Percentiles rank a stretch among this genome's conserved stretches.
phyloP scores from a whole-genome alignment of 2,329 filamentous ascomycete species.

The Aureobasidium vineae region DNA sequence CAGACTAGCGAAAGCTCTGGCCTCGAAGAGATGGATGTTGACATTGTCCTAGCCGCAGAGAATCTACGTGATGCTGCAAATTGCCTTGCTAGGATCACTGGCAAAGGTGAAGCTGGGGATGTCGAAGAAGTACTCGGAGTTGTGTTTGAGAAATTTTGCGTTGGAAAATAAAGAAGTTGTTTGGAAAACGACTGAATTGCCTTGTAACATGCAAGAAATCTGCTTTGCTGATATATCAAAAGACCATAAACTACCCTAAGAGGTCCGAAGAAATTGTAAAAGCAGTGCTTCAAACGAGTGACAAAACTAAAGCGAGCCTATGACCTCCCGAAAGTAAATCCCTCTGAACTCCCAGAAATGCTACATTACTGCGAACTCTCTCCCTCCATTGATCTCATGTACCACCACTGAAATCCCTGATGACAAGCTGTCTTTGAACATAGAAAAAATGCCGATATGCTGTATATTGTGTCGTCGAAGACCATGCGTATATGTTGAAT shows the following conservation, averaged over 20 bases:
- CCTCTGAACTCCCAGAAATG: not conserved
- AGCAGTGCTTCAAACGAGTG: not conserved
- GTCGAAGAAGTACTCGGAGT: slow-evolving; percentile 95
- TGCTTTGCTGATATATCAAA: not conserved
- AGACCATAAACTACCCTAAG: not conserved
- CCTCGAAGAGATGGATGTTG: slow-evolving; percentile 54
- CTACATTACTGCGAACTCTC: not conserved
- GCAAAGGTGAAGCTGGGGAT: slow-evolving; percentile 78
- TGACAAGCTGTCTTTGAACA: not conserved
- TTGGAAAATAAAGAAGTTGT: slow-evolving; percentile 39
- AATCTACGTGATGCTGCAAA: slow-evolving; percentile 77
- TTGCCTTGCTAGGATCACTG: slow-evolving; percentile 82
- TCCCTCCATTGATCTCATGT: not conserved
- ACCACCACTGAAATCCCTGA: not conserved
- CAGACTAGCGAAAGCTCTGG: slow-evolving; percentile 21
- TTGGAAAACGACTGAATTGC: not conserved
- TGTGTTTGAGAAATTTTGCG: slow-evolving; percentile 82
- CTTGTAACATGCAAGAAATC: not conserved
- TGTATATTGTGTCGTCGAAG: not conserved
- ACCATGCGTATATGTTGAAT: not conserved
- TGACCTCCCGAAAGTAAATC: no score
- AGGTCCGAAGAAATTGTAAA: no score
- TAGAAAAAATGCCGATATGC: not conserved
- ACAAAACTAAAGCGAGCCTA: not conserved
- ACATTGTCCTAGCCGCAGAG: slow-evolving; percentile 89